These are phyloP conservation scores for Acanthamoeba divionensis DNA, from an alignment of 208 protist species.

Conservation along the genomic window DNA sequence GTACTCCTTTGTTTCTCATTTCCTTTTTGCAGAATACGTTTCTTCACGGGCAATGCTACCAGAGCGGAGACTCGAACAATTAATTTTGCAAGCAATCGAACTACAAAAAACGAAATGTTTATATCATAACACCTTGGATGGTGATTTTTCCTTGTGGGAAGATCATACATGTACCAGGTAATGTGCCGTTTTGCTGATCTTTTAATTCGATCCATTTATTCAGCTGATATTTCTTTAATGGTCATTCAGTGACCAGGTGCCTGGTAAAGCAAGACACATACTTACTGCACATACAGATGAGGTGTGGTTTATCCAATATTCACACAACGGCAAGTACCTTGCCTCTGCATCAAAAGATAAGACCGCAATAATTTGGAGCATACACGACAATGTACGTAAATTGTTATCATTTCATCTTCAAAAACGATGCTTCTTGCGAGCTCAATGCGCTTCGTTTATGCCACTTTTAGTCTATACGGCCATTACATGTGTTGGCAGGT, in stretches of 20 bases:
- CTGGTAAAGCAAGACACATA: slow-evolving; percentile 15
- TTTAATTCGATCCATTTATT: background rate
- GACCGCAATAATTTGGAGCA: slow-evolving; percentile 73
- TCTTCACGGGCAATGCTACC: slow-evolving; percentile 66
- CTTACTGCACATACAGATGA: slow-evolving; percentile 75
- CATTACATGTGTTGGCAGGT: slow-evolving; percentile 58
- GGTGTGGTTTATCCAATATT: slow-evolving; percentile 79
- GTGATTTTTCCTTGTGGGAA: slow-evolving; percentile 58
- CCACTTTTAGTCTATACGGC: background rate
- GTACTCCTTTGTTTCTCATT: background rate
- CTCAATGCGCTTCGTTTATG: background rate
- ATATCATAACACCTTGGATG: slow-evolving; percentile 66
- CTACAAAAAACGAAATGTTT: slow-evolving; percentile 63
- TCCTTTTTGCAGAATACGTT: slow-evolving; percentile 53
- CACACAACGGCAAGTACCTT: slow-evolving; percentile 67
- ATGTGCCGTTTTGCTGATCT: background rate
- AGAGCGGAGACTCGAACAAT: slow-evolving; percentile 61
- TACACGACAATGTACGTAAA: slow-evolving; percentile 24
- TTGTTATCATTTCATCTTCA: background rate
- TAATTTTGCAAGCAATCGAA: slow-evolving; percentile 69
- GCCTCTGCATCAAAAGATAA: slow-evolving; percentile 77
- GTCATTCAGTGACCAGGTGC: slow-evolving; percentile 46
- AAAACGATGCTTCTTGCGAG: background rate
- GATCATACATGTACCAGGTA: slow-evolving; percentile 64
- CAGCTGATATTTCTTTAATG: background rate